Conservation (phyloP, 106 monocot species). For the Chionographis japonica region DNA sequence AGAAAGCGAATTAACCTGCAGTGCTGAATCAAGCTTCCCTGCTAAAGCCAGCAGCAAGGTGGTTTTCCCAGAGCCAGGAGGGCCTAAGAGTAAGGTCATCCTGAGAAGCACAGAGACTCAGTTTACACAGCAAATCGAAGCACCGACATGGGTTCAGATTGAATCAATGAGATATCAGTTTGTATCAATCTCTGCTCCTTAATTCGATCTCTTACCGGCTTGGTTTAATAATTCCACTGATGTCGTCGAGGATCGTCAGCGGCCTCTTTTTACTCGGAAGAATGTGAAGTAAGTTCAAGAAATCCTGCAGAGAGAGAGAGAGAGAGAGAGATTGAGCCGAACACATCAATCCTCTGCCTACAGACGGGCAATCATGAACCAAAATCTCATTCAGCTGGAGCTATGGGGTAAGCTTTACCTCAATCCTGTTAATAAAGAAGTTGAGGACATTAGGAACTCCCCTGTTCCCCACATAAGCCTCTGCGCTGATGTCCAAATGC, state of each 20-base stretch:
- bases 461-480: slow-evolving; percentile 49
- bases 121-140: neutral
- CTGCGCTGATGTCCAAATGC: slow-evolving; percentile 43
- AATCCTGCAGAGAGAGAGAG: slow-evolving; percentile 17
- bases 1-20: slow-evolving; percentile 28
- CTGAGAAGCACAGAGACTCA: slow-evolving; percentile 13
- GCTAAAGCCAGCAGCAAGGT: slow-evolving; percentile 56
- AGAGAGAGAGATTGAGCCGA: too few species aligned
- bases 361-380: neutral
- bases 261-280: slow-evolving; percentile 44
- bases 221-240: slow-evolving; percentile 66
- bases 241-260: slow-evolving; percentile 37
- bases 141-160: neutral
- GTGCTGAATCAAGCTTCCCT: slow-evolving; percentile 46
- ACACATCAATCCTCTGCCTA: neutral
- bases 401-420: slow-evolving; percentile 21
- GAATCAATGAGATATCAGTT: neutral
- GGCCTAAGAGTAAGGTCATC: slow-evolving; percentile 72
- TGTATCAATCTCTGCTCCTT: neutral
- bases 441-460: slow-evolving; percentile 42
- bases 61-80: slow-evolving; percentile 71
- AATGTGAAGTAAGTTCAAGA: slow-evolving; percentile 28
- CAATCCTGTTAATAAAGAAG: slow-evolving; percentile 44
- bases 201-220: slow-evolving; percentile 28
- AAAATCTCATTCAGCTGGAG: neutral